These are phyloP conservation scores for Carex littledalei DNA, from an alignment of 176 grass and related monocot genomes.

Conservation along the genomic window DNA sequence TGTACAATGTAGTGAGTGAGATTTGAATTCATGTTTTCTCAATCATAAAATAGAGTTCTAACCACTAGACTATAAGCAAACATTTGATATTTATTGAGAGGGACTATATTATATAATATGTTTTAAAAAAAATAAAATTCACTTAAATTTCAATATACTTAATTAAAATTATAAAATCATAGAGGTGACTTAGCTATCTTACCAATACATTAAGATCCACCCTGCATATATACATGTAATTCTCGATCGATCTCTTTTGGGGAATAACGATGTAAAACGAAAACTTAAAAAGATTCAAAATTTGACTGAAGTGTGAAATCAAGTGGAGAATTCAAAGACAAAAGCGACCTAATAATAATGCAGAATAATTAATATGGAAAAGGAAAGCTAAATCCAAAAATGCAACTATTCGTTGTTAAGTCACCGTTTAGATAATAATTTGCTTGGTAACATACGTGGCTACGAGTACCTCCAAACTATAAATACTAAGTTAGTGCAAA, in stretches of 20 bases:
- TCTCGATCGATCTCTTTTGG: not conserved
- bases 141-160: no score
- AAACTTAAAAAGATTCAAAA: not conserved
- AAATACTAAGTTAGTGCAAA: conserved; percentile 7
- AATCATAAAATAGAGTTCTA: no score
- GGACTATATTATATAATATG: no score
- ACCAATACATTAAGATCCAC: no score
- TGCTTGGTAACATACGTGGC: not conserved
- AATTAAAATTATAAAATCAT: no score
- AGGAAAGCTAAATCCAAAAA: conserved; percentile 10
- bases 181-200: no score
- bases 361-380: not conserved
- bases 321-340: not conserved
- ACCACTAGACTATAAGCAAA: no score
- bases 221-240: not conserved
- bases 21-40: no score
- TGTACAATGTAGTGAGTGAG: no score
- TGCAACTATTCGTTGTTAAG: not conserved
- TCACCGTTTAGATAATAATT: not conserved
- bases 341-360: not conserved
- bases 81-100: no score
- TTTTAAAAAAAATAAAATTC: no score
- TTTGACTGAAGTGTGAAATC: not conserved
- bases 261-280: not conserved
- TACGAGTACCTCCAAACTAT: conserved; percentile 9